A percentile compares a stretch with the other conserved stretches of the same genome.
These are phyloP conservation scores for Mariannaea elegans DNA, from an alignment of 2,329 filamentous ascomycete genomes.

Conservation along the genomic window DNA sequence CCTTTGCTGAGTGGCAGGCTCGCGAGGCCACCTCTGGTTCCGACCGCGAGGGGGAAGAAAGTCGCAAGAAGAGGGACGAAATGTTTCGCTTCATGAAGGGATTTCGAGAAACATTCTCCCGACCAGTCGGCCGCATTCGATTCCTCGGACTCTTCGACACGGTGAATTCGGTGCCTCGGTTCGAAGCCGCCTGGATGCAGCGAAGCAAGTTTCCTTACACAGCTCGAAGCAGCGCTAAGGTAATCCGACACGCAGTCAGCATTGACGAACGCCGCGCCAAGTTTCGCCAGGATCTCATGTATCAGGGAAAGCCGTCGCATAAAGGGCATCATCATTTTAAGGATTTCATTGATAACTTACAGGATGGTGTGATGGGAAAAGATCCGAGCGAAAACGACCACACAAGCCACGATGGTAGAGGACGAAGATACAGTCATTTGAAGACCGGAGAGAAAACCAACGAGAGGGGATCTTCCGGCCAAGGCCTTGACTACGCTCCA, in stretches of 20 bases:
- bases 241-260: conserved; percentile 74
- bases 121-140: conserved; percentile 76
- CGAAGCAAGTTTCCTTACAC: conserved; percentile 80
- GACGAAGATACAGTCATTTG: conserved; percentile 27
- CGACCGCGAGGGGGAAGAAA: conserved; percentile 53
- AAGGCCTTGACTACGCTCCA: conserved; percentile 45
- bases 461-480: conserved; percentile 7
- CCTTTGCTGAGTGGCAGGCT: conserved; percentile 77
- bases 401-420: conserved; percentile 19
- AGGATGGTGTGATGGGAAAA: conserved; percentile 15
- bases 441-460: conserved; percentile 21
- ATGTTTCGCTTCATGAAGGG: conserved; percentile 80
- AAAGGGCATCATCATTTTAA: conserved; percentile 34
- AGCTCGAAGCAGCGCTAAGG: conserved; percentile 63
- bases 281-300: conserved; percentile 75
- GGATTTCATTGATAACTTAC: conserved; percentile 36
- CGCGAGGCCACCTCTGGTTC: conserved; percentile 57
- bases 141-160: conserved; percentile 86
- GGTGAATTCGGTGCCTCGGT: conserved; percentile 81
- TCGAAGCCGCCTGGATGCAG: conserved; percentile 81
- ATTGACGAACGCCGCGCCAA: conserved; percentile 78
- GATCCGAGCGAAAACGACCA: not conserved
- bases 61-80: conserved; percentile 53
- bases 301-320: conserved; percentile 51
- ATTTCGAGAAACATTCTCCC: conserved; percentile 82